These are phyloP conservation scores for Mercurialis annua DNA, from an alignment of 345 rosid genomes.

Conservation along the genomic window DNA sequence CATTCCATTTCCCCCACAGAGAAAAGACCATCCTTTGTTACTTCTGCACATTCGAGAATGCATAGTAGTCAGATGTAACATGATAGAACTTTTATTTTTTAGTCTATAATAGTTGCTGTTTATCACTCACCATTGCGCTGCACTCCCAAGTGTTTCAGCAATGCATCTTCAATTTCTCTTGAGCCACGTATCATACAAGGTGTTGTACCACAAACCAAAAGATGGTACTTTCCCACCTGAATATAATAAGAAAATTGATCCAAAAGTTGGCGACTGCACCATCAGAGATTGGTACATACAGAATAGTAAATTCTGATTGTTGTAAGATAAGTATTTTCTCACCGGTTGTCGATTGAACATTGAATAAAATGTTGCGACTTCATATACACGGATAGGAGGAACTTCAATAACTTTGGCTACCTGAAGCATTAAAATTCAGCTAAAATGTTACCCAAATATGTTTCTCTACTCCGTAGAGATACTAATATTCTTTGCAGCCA, in stretches of 20 bases:
- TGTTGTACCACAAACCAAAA: slow-evolving; percentile 97
- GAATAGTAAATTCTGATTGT: slow-evolving; percentile 2
- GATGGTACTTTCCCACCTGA: slow-evolving; percentile 95
- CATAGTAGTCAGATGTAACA: not conserved
- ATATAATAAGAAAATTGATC: slow-evolving; percentile 20
- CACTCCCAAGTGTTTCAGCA: slow-evolving; percentile 89
- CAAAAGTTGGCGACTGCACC: slow-evolving; percentile 10
- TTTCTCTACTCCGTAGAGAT: not conserved
- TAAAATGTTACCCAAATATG: not conserved
- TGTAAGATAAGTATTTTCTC: slow-evolving; percentile 22
- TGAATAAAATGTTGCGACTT: slow-evolving; percentile 98
- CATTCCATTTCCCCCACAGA: slow-evolving; percentile 99
- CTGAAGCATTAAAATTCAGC: slow-evolving; percentile 35
- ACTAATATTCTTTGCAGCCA: not conserved
- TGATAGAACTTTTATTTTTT: slow-evolving; percentile 14
- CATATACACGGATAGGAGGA: slow-evolving; percentile 92
- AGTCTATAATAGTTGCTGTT: not conserved
- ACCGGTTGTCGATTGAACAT: slow-evolving; percentile 94
- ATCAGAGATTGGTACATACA: slow-evolving; percentile 6
- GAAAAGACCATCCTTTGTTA: slow-evolving; percentile 97
- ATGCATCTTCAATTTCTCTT: slow-evolving; percentile 78
- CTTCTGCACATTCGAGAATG: slow-evolving; percentile 50
- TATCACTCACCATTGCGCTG: slow-evolving; percentile 76
- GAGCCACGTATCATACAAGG: slow-evolving; percentile 99
- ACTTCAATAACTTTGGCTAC: slow-evolving; percentile 85